Percentiles rank a stretch among this genome's conserved stretches.
Conservation (phyloP, 805 yeast species). For the Lipomyces orientalis region DNA sequence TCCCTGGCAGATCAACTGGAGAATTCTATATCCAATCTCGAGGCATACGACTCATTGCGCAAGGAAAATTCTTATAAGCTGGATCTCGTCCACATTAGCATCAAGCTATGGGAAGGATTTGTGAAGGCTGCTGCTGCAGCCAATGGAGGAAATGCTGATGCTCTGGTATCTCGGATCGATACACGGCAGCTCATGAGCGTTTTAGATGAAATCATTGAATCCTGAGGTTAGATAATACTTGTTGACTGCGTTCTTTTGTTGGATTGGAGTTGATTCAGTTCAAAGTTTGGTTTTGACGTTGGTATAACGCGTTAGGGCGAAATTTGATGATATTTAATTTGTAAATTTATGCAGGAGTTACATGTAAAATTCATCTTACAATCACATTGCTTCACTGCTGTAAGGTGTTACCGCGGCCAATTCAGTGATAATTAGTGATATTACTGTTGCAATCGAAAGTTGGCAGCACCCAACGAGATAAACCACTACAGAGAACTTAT, state of each 20-base stretch:
- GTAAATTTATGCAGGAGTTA: background rate
- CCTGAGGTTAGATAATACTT: background rate
- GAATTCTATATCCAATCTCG: slow-evolving; percentile 1
- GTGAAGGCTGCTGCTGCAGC: background rate
- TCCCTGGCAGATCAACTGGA: slow-evolving; percentile 8
- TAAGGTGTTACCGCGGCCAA: background rate
- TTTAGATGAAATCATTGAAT: slow-evolving; percentile 5
- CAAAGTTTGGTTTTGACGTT: background rate
- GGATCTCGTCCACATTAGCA: slow-evolving; percentile 1
- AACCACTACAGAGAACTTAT: too few relatives aligned
- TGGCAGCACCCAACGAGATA: too few relatives aligned
- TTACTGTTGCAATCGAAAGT: too few relatives aligned
- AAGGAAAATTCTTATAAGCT: background rate
- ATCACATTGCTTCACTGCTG: background rate
- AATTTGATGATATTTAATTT: background rate
- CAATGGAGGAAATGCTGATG: background rate
- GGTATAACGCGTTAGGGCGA: background rate
- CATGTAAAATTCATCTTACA: background rate
- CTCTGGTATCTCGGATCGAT: background rate
- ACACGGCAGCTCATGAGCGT: background rate
- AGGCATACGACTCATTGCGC: background rate
- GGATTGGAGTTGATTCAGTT: background rate
- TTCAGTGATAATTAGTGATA: too few relatives aligned
- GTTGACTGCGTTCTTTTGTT: background rate
- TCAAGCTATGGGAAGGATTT: slow-evolving; percentile 8